Evolutionary conservation across 2,329 filamentous ascomycete species (phyloP).

Genomic region (Paraphoma chrysanthemicola): DNA sequence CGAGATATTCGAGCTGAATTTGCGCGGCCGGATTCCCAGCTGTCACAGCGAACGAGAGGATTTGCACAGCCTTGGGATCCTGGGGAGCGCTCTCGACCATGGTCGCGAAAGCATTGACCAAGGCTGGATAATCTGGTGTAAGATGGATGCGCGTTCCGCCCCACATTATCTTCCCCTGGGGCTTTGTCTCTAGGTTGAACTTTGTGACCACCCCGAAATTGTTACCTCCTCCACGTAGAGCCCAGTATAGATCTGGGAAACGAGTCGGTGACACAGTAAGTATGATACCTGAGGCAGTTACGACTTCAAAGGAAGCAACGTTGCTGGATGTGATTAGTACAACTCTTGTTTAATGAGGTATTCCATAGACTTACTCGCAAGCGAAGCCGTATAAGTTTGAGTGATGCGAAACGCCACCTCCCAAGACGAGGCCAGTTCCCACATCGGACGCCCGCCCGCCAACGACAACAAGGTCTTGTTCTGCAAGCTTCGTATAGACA

Average conservation of each 20-base stretch:
- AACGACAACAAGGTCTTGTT: slow-evolving; percentile 29
- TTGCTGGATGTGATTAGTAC: slow-evolving; percentile 10
- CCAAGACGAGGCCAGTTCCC: slow-evolving; percentile 28
- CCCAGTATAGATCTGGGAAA: slow-evolving; percentile 50
- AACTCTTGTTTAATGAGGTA: too few relatives aligned
- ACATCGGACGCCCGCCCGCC: slow-evolving; percentile 36
- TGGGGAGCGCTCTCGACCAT: slow-evolving; percentile 26
- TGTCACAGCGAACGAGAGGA: slow-evolving; percentile 29
- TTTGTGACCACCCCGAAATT: slow-evolving; percentile 47
- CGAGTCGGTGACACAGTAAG: slow-evolving; percentile 24
- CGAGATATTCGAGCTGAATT: slow-evolving; percentile 32
- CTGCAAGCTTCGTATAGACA: slow-evolving; percentile 39
- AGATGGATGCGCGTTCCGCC: slow-evolving; percentile 25
- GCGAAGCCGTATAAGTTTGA: slow-evolving; percentile 30
- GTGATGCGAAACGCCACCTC: slow-evolving; percentile 37
- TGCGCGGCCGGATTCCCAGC: slow-evolving; percentile 18
- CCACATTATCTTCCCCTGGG: slow-evolving; percentile 33
- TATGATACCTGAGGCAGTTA: slow-evolving; percentile 26
- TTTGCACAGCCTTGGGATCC: slow-evolving; percentile 35
- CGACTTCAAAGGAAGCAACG: slow-evolving; percentile 43
- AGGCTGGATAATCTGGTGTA: slow-evolving; percentile 18
- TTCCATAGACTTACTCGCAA: slow-evolving; percentile 20
- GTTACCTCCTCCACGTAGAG: slow-evolving; percentile 46
- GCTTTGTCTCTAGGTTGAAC: slow-evolving; percentile 29
- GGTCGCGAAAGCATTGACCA: slow-evolving; percentile 34